A percentile compares a stretch with the other conserved stretches of the same genome.
These are phyloP conservation scores for Malus hybrid DNA, from an alignment of 331 rosid genomes.

Conservation along the genomic window DNA sequence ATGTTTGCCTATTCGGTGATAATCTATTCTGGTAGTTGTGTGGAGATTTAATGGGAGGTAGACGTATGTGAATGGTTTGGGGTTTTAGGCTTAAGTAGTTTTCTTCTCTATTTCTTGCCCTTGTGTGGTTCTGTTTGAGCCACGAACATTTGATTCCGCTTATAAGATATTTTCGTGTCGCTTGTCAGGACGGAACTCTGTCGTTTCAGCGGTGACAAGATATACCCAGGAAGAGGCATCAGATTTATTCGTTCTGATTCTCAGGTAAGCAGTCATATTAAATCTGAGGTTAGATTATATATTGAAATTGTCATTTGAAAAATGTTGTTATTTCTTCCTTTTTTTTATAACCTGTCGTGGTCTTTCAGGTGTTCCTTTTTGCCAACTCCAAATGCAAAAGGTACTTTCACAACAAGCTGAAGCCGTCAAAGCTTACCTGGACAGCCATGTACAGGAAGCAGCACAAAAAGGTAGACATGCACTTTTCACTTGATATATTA, in stretches of 20 bases:
- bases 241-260: slow-evolving; percentile 69
- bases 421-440: slow-evolving; percentile 92
- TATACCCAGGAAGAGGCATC: slow-evolving; percentile 74
- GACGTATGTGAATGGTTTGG: not conserved
- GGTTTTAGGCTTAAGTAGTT: not conserved
- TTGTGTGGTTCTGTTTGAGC: not conserved
- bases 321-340: not conserved
- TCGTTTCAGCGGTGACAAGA: slow-evolving; percentile 78
- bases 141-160: not conserved
- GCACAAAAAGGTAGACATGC: slow-evolving; percentile 56
- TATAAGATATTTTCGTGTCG: not conserved
- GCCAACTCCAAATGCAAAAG: slow-evolving; percentile 79
- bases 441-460: slow-evolving; percentile 89
- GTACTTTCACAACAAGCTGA: slow-evolving; percentile 76
- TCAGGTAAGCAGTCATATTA: slow-evolving; percentile 34
- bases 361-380: slow-evolving; percentile 61
- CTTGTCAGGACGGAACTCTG: slow-evolving; percentile 69
- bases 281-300: not conserved
- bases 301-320: not conserved
- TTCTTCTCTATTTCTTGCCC: not conserved
- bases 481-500: not conserved
- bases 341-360: not conserved
- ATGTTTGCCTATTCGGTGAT: not conserved
- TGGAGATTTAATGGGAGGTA: not conserved
- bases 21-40: not conserved